Conservation (phyloP, 345 rosid species). For the Capsella bursapastoris region DNA sequence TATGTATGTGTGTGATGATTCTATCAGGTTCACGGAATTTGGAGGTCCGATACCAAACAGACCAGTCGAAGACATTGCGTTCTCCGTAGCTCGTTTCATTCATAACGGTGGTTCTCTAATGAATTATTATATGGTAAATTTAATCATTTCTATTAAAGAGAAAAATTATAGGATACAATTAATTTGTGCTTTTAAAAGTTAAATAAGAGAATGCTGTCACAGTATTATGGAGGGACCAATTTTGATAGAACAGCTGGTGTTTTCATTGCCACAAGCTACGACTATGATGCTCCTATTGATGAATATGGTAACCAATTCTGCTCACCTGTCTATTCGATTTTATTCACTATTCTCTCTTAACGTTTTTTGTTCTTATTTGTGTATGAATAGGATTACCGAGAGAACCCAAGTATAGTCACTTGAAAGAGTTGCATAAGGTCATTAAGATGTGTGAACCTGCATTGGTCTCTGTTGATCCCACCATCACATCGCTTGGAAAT, state of each 20-base stretch:
- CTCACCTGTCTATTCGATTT: background rate
- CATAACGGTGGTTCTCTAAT: conserved; percentile 74
- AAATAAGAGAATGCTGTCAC: background rate
- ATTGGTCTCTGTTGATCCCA: conserved; percentile 60
- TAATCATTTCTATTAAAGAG: background rate
- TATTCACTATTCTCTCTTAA: background rate
- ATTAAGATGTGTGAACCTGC: conserved; percentile 73
- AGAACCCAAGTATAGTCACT: conserved; percentile 82
- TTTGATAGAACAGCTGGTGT: conserved; percentile 81
- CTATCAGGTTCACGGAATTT: conserved; percentile 61
- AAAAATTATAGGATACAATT: background rate
- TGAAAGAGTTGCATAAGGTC: conserved; percentile 72
- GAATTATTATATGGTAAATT: conserved; percentile 75
- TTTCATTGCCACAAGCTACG: conserved; percentile 87
- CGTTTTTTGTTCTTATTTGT: background rate
- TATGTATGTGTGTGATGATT: background rate
- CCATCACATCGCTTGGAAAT: conserved; percentile 56
- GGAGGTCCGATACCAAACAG: conserved; percentile 67
- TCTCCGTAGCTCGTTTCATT: conserved; percentile 70
- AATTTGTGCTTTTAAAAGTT: conserved; percentile 13
- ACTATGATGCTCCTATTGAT: conserved; percentile 95
- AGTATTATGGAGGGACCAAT: conserved; percentile 95
- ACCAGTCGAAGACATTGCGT: conserved; percentile 83
- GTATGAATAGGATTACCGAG: conserved; percentile 63
- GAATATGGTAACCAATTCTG: conserved; percentile 65